Conservation (phyloP, 768 basidiomycete genomes). For the Rhodotorula babjevae region DNA sequence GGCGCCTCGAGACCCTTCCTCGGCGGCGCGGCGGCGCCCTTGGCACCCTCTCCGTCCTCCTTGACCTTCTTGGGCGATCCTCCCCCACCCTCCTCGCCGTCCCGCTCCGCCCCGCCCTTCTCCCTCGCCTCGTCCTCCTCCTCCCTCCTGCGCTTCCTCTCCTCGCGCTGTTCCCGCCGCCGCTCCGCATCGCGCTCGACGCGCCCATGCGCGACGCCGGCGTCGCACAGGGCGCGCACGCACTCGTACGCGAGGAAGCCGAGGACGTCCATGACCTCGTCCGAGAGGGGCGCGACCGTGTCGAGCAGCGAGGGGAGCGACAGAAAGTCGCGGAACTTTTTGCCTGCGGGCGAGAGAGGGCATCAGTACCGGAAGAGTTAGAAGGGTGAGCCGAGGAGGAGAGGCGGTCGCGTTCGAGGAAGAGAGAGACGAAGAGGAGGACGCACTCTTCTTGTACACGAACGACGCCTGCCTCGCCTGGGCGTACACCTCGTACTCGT, state of each 20-base stretch:
- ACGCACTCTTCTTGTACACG: slow-evolving; percentile 86
- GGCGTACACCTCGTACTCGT: slow-evolving; percentile 94
- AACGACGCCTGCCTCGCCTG: slow-evolving; percentile 95
- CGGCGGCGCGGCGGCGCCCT: slow-evolving; percentile 54
- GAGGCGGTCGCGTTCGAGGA: too few species aligned
- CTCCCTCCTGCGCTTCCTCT: slow-evolving; percentile 2
- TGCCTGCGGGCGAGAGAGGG: slow-evolving; percentile 54
- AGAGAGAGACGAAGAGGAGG: neutral
- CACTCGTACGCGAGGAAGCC: slow-evolving; percentile 97
- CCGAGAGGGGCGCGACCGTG: slow-evolving; percentile 77
- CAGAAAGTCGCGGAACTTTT: slow-evolving; percentile 90
- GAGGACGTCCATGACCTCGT: slow-evolving; percentile 92
- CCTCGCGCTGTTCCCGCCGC: neutral
- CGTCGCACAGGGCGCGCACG: slow-evolving; percentile 86
- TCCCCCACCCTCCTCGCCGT: slow-evolving; percentile 48
- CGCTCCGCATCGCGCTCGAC: slow-evolving; percentile 44
- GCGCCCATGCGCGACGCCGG: slow-evolving; percentile 67
- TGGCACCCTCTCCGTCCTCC: slow-evolving; percentile 51
- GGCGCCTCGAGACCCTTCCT: slow-evolving; percentile 47
- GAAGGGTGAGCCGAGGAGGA: too few species aligned
- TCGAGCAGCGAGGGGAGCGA: slow-evolving; percentile 67
- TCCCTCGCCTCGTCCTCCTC: slow-evolving; percentile 41
- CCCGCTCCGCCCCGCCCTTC: slow-evolving; percentile 49
- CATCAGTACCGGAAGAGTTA: slow-evolving; percentile 1
- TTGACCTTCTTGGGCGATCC: neutral